Base-by-base conservation (phyloP, 1,284 basidiomycete genomes). In the Peniophora sp. region DNA sequence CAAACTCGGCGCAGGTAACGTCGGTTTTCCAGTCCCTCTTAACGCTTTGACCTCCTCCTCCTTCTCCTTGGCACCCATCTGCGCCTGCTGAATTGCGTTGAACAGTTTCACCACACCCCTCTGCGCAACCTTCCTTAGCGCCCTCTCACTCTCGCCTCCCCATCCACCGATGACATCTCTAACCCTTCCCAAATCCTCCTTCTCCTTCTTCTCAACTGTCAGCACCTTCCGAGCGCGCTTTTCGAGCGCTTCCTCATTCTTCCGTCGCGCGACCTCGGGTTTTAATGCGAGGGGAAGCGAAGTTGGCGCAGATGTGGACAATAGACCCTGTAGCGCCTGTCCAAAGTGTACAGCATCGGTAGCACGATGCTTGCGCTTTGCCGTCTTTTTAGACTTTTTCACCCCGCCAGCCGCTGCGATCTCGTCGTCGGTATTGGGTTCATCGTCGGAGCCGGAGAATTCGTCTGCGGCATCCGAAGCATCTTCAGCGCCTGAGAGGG, bases 71-170 rank as follows among this genome's bases (percentile, higher is more conserved):
- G 77, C 70, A 5, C 74, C 75, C 8, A 73, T 66, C 59, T 91
- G 88, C 10, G 87, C 81, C 58, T 89, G 85, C 57, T 90, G 89
- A 49, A 91, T 86, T 2, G 77, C 80, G 60, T 91, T 91, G 69
- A 91, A 91, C 12, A 91, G 69, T 59, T 86, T 83, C 11, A 91
- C 87, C 44, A 91, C 88, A 66, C 88, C 88, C 65, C 88, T 74
- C 59, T 91, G 89, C 11, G 89, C 89, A 50, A 91, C 81, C 64
- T 91, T 91, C 55, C 88, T 69, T 53, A 91, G 64, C 2, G 79
- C 79, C 50, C 89, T 70, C 63, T 91, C 89, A 56, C 79, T 73
- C 64, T 90, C 88, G 9, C 77, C 85, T 34, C 88, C 88, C 88
- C 89, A 91, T 19, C 86, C 88, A 45, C 83, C 88, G 58, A 91